Percentiles rank a stretch among this genome's conserved stretches.
phyloP scores from a whole-genome alignment of 768 basidiomycete genomes.

The Daedaleopsis nitida region DNA sequence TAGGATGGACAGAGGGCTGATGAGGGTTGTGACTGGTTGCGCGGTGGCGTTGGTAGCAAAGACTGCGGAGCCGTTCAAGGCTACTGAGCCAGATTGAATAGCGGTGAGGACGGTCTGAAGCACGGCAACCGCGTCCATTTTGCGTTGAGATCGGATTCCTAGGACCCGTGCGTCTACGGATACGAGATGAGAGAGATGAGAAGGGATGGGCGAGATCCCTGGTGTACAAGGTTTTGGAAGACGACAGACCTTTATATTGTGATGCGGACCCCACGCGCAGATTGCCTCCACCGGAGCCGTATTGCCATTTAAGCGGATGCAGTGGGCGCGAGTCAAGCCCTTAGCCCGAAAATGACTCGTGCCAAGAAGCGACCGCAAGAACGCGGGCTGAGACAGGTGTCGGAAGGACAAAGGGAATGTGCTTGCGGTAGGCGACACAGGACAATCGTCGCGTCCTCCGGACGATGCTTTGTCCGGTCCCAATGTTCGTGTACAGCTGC shows the following conservation, averaged over 20 bases:
- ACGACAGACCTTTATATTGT: not conserved
- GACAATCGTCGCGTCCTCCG: not conserved
- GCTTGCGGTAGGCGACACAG: not conserved
- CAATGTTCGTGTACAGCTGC: not conserved
- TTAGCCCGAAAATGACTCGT: conserved; percentile 9
- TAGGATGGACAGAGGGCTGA: not conserved
- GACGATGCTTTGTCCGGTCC: not conserved
- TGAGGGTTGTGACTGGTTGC: conserved; percentile 1
- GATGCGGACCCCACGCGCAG: not conserved
- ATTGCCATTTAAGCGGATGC: not conserved
- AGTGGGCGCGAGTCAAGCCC: conserved; percentile 11
- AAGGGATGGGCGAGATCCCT: not conserved
- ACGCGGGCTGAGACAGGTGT: conserved; percentile 2
- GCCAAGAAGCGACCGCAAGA: not conserved
- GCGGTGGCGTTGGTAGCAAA: conserved; percentile 1
- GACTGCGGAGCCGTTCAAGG: not conserved
- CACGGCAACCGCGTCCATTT: conserved; percentile 15
- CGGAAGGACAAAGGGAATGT: not conserved
- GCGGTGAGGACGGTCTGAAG: conserved; percentile 17
- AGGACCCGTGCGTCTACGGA: not conserved
- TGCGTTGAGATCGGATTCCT: not conserved
- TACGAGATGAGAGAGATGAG: not conserved
- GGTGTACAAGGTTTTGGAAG: not conserved
- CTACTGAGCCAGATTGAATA: conserved; percentile 14
- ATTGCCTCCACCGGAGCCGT: conserved; percentile 1